Evolutionary conservation across 129 eudicot species (phyloP).

Genomic region (Apium graveolens): DNA sequence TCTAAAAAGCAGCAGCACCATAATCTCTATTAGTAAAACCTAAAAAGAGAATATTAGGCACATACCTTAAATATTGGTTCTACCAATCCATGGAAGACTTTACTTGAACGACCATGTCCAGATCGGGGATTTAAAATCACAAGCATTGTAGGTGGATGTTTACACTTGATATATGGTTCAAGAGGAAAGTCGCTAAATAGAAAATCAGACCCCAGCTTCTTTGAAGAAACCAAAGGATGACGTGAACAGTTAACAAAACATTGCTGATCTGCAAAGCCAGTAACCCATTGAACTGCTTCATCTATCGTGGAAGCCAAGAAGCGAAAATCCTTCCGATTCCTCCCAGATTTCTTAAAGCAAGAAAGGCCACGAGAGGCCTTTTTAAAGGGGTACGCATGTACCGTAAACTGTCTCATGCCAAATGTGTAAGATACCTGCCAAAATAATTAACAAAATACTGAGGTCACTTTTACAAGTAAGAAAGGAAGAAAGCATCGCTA

Average conservation of each 20-base stretch:
- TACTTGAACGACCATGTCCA: slow-evolving; percentile 96
- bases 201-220: slow-evolving; percentile 66
- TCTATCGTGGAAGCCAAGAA: slow-evolving; percentile 79
- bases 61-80: slow-evolving; percentile 94
- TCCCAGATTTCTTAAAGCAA: slow-evolving; percentile 59
- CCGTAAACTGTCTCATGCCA: slow-evolving; percentile 80
- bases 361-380: slow-evolving; percentile 48
- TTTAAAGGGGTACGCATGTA: slow-evolving; percentile 72
- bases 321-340: slow-evolving; percentile 79
- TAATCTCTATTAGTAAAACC: background rate
- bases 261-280: slow-evolving; percentile 90
- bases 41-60: background rate
- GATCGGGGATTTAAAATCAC: slow-evolving; percentile 94
- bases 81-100: slow-evolving; percentile 78
- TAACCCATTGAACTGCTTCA: slow-evolving; percentile 88
- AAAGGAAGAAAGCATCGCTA: slow-evolving; percentile 6
- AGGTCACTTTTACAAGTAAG: slow-evolving; percentile 5
- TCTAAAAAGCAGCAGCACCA: background rate
- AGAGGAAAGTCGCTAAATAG: slow-evolving; percentile 53
- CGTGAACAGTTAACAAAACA: slow-evolving; percentile 81
- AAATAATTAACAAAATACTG: slow-evolving; percentile 10
- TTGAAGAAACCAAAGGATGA: slow-evolving; percentile 82
- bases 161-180: slow-evolving; percentile 64
- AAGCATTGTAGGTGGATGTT: slow-evolving; percentile 86
- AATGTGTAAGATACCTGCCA: slow-evolving; percentile 71